Base-by-base conservation (phyloP, 352 stramenopile genomes). In the Pythium oligandrum region DNA sequence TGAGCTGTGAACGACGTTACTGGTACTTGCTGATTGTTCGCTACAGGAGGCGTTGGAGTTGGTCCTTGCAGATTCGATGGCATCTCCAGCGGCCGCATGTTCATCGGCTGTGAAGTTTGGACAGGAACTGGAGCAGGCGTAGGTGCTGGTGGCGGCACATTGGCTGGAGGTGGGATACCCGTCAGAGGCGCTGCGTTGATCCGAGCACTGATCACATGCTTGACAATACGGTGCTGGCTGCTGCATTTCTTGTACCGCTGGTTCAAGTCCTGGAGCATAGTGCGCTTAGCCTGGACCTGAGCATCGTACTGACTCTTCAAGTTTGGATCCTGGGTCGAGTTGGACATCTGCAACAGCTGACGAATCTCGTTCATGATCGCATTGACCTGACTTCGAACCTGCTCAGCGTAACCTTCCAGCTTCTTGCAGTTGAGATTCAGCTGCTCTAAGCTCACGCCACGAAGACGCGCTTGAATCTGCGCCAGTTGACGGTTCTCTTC, bases 311-410 rank as follows among this genome's bases (percentile, higher is more conserved):
- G 70, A 2, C 58, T 65, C 48, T 88, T 83, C 33, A 78, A 64
- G 7, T 57, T 68, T 35, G 67, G 57, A 53, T 94, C 80, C 64
- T 88, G 74, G 4, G 75, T 89, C 44, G 75, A 85, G 44, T 88
- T 89, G 8, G 77, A 76, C 39, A 81, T 64, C 40, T 94, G 81
- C 53, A 94, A 57, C 39, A 92, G 55, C 57, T 94, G 83, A 1
- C 79, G 71, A 39, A 77, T 89, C 55, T 94, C 84, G 52, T 90
- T 89, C 76, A 90, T 82, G 46, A 90, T 83, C 40, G 73, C 70
- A 47, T 91, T 90, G 56, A 94, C 85, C 48, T 88, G 79, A 26
- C 69, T 78, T 39, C 77, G 80, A 36, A 92, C 82, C 47, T 90
- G 73, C 57, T 92, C 81, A 4, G 82, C 82, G 59, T 79, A 87